Evolutionary conservation across 192 early-diverging fungal species (phyloP), one percentile per base, ranked within the genome.

Genomic region (Gorgonomyces haynaldii): DNA sequence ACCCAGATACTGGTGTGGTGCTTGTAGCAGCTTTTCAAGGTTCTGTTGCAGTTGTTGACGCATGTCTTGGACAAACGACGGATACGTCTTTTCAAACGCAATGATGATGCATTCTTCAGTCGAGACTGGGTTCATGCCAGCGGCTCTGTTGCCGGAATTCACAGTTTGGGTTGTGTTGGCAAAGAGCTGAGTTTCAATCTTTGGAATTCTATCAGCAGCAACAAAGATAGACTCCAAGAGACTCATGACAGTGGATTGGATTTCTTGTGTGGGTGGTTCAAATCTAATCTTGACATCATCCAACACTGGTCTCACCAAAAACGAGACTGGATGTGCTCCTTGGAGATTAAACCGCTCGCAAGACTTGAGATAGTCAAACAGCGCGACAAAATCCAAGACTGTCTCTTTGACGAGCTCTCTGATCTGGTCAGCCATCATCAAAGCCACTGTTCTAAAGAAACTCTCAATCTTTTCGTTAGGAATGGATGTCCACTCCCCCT

Each of bases 151-250:
- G 22, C 46, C 60, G 10, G 56, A 61, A 16, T 52, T 48, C 7
- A 61, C 52, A 12, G 49, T 41, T 42, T 52, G 47, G 31, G 64
- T 64, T 20, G 56, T 65, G n/a, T n/a, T n/a, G 8, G 71, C 56
- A 53, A 78, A 71, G 2, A 78, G 48, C 48, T 74, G 75, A 7
- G 70, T 70, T 56, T 78, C 75, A 25, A 74, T 62, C 44, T 70
- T 67, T 13, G 75, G 75, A 25, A 78, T 58, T 3, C 62, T 37
- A 31, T 78, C 71, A 2, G 65, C 62, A 4, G 75, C 59, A 4
- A 57, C 53, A 19, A 74, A 48, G 0, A 74, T 44, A 3, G 45
- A 42, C 29, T 79, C 74, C 21, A 74, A 53, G 12, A 79, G 53
- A 4, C 45, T 38, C 28, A 67, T 61, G n/a, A 77, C 51, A 6